Base-by-base conservation (phyloP, 441 rosid species). In the Euphorbia schlechtendalii region DNA sequence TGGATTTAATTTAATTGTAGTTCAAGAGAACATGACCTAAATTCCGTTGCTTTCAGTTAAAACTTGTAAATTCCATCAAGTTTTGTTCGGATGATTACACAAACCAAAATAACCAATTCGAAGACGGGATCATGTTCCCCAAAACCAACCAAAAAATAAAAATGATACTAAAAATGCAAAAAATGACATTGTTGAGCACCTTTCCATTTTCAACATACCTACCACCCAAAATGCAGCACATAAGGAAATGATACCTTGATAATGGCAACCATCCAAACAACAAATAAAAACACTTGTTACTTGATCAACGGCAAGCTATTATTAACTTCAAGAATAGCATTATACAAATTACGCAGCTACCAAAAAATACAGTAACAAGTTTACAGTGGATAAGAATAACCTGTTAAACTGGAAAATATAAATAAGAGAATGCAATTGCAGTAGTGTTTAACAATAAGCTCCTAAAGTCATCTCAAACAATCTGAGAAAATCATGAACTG, bases 381-480 rank as follows among this genome's bases (percentile, higher is more conserved):
- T 38, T 38, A 68, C 17, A 51, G 15, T 61, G 22, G 45, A n/a
- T n/a, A n/a, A n/a, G n/a, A n/a, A n/a, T 43, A 30, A 45, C 43
- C 11, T 24, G 25, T 40, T 30, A 10, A 56, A 55, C 46, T 43
- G 21, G 28, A 21, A 12, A 28, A 27, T 24, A 22, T 25, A 68
- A 41, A n/a, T n/a, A n/a, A n/a, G n/a, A n/a, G n/a, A 25, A 40
- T 12, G 52, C 48, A 70, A 27, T 52, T 28, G 36, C 15, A 53
- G 34, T 13, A 2, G 40, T 5, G 9, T 68, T 57, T 48, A 30
- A 2, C 59, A 36, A 49, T 54, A 36, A 32, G 20, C 20, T 13
- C 48, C 49, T 4, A 36, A 36, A 36, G 9, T 36, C 40, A 9
- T 9, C 4, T 36, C 40, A 36, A 36, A 36, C 9, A 36, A 36